Evolutionary conservation across 768 basidiomycete genomes (phyloP).

Genomic region (Guyanaporus albipodus): DNA sequence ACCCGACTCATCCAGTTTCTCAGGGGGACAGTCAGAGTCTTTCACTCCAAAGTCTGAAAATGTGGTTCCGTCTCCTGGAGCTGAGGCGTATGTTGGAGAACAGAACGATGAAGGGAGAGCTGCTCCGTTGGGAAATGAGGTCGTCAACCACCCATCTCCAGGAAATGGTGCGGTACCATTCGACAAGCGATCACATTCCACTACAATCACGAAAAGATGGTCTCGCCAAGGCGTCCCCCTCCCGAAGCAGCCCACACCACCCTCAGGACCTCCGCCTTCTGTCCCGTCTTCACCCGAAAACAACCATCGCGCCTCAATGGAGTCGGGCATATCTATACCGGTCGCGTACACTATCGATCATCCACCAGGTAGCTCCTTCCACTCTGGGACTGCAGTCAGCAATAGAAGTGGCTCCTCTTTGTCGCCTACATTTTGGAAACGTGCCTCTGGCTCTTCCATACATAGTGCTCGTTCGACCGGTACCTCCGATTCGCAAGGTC

Average conservation of each 20-base stretch:
- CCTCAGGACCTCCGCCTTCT: constrained; percentile 56
- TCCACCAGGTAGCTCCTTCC: constrained; percentile 36
- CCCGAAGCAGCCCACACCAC: constrained; percentile 54
- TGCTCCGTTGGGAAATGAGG: not conserved
- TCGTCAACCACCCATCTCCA: not conserved
- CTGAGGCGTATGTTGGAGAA: not conserved
- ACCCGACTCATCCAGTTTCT: constrained; percentile 3
- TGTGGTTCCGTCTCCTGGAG: not conserved
- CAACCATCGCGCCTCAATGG: constrained; percentile 23
- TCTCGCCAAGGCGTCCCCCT: constrained; percentile 46
- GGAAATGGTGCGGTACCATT: constrained; percentile 16
- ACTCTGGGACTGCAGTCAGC: constrained; percentile 25
- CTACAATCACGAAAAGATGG: constrained; percentile 44
- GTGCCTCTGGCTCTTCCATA: constrained; percentile 48
- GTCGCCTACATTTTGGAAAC: constrained; percentile 51
- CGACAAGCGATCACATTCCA: constrained; percentile 23
- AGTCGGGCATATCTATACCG: constrained; percentile 24
- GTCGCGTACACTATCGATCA: constrained; percentile 32
- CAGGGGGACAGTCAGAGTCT: not conserved
- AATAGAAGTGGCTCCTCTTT: constrained; percentile 43
- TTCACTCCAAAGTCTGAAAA: constrained; percentile 1
- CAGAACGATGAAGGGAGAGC: constrained; percentile 1
- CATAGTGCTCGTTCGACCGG: constrained; percentile 41
- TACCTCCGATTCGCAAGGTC: constrained; percentile 38
- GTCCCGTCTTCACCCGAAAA: constrained; percentile 31